These are phyloP conservation scores for Populus hybrid DNA, from an alignment of 441 rosid species.

Conservation along the genomic window DNA sequence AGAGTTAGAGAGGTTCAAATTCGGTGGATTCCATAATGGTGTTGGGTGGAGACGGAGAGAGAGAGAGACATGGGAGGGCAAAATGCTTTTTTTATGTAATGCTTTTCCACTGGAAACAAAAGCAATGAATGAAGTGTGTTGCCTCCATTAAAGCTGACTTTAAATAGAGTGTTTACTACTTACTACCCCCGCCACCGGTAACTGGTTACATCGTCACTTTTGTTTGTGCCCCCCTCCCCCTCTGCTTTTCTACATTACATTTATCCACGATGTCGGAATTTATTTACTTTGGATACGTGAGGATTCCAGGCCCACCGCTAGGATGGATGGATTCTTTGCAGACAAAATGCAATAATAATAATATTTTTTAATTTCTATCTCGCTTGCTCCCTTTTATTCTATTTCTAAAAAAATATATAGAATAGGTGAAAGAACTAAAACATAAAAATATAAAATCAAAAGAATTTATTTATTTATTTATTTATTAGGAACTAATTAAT, in stretches of 20 bases:
- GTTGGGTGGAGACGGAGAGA: not conserved
- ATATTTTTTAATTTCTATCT: not conserved
- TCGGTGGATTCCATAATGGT: slow-evolving; percentile 44
- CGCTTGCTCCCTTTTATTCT: not conserved
- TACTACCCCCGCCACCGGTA: slow-evolving; percentile 17
- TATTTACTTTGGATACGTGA: not conserved
- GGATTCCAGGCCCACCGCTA: not conserved
- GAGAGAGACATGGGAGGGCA: not conserved
- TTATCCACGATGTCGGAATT: not conserved
- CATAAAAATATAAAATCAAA: too few relatives aligned
- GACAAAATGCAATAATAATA: too few relatives aligned
- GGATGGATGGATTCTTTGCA: too few relatives aligned
- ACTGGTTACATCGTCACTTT: slow-evolving; percentile 18
- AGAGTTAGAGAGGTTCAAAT: slow-evolving; percentile 24
- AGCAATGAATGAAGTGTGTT: not conserved
- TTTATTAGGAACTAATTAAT: too few relatives aligned
- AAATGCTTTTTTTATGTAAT: not conserved
- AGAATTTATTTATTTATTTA: too few relatives aligned
- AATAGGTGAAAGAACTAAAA: not conserved
- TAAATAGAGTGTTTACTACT: not conserved
- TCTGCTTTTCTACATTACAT: not conserved
- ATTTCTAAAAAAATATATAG: not conserved
- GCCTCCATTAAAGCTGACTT: not conserved
- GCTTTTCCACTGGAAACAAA: slow-evolving; percentile 16
- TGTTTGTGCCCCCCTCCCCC: not conserved